These are phyloP conservation scores for Pythium oligandrum DNA, from an alignment of 352 stramenopile species.

Conservation along the genomic window DNA sequence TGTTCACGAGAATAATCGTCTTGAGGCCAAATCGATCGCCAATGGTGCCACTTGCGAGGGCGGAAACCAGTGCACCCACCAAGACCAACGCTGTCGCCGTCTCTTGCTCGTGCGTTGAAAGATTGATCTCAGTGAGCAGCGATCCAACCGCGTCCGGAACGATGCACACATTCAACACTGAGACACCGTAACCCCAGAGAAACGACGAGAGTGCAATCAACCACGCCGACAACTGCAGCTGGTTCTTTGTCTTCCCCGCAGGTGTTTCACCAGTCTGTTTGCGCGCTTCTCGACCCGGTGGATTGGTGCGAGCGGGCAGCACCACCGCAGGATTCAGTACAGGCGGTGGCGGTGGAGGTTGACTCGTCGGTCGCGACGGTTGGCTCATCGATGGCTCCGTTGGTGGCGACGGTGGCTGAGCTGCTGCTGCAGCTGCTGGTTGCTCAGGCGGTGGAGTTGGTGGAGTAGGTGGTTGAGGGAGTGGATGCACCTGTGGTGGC, in stretches of 20 bases:
- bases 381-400: too few relatives aligned
- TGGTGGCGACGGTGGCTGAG: too few relatives aligned
- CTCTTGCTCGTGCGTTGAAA: constrained; percentile 68
- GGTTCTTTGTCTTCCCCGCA: constrained; percentile 9
- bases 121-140: constrained; percentile 67
- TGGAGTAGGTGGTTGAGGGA: neutral
- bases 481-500: too few relatives aligned
- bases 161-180: constrained; percentile 79
- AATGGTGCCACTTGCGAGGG: constrained; percentile 45
- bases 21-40: constrained; percentile 56
- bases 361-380: too few relatives aligned
- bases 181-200: constrained; percentile 67
- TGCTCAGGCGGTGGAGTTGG: neutral
- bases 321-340: too few relatives aligned
- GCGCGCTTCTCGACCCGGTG: too few relatives aligned
- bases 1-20: constrained; percentile 66
- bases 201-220: constrained; percentile 75
- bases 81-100: constrained; percentile 70
- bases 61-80: constrained; percentile 62
- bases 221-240: constrained; percentile 48
- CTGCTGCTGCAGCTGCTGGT: neutral
- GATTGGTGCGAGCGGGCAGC: too few relatives aligned
- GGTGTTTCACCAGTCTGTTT: neutral
- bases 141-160: constrained; percentile 64
- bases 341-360: too few relatives aligned